A percentile compares a stretch with the other conserved stretches of the same genome.
phyloP scores from a whole-genome alignment of 73 alveolate species.

The Breviolum minutum region DNA sequence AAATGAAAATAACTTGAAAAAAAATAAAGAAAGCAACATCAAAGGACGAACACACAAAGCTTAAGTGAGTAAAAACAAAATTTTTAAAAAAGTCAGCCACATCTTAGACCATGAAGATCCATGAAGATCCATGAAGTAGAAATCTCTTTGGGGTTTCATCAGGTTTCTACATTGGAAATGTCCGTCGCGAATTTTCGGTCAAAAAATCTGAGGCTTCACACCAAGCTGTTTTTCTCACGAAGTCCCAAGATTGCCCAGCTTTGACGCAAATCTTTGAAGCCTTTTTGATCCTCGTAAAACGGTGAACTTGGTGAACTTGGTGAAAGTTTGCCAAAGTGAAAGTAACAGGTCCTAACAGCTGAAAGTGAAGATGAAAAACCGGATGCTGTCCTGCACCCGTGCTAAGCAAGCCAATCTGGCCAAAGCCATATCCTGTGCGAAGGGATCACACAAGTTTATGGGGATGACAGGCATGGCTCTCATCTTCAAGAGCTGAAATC shows the following conservation, averaged over 20 bases:
- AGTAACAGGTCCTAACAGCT: no score
- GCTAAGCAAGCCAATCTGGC: slow-evolving; percentile 59
- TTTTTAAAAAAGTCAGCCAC: no score
- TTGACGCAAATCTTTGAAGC: neutral
- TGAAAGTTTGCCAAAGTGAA: neutral
- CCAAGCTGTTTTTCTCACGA: slow-evolving; percentile 37
- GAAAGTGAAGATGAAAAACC: no score
- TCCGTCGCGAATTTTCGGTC: neutral
- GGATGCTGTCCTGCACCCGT: slow-evolving; percentile 53
- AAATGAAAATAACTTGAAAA: no score
- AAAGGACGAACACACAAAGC: no score
- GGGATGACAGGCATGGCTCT: neutral
- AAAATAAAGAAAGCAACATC: no score
- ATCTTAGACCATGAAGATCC: no score
- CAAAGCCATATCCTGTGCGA: slow-evolving; percentile 38
- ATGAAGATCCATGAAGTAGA: no score
- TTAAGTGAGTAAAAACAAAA: no score
- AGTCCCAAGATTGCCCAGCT: slow-evolving; percentile 47
- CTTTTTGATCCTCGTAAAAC: neutral
- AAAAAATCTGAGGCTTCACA: neutral
- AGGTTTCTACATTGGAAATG: no score
- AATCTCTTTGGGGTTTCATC: no score
- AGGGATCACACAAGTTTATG: neutral
- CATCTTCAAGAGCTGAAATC: neutral
- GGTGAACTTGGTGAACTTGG: neutral